Percentiles rank a stretch among this genome's conserved stretches.
Conservation (phyloP, 2,329 filamentous ascomycete genomes). For the Fusarium sp. region DNA sequence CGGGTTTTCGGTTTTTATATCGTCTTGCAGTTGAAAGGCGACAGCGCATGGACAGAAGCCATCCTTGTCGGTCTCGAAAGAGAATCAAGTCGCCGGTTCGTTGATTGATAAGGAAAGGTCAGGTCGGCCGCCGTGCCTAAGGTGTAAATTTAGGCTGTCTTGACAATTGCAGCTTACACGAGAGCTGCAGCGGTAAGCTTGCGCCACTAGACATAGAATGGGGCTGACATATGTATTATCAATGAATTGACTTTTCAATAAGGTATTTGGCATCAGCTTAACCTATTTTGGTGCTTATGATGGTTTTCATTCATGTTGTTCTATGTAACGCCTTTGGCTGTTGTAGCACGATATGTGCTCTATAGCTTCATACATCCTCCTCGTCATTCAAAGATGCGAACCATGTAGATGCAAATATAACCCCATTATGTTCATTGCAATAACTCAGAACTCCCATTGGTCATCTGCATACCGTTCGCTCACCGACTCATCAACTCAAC, state of each 20-base stretch:
- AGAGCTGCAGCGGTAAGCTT: constrained; percentile 29
- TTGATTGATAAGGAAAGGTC: constrained; percentile 1
- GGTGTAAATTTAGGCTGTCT: constrained; percentile 21
- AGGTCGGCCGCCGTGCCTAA: constrained; percentile 5
- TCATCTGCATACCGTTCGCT: background rate
- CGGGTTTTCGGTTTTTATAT: background rate
- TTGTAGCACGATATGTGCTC: background rate
- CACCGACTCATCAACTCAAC: constrained; percentile 73
- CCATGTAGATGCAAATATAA: background rate
- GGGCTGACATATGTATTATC: constrained; percentile 30
- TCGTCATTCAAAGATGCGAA: background rate
- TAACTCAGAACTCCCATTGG: background rate
- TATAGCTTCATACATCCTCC: background rate
- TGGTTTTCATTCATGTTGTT: constrained; percentile 12
- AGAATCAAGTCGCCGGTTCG: constrained; percentile 5
- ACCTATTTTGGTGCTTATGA: background rate
- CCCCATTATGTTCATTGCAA: background rate
- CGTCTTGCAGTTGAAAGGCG: constrained; percentile 11
- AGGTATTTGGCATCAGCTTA: background rate
- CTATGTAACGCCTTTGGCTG: constrained; percentile 1
- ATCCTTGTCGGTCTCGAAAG: constrained; percentile 22
- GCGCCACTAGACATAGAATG: constrained; percentile 25
- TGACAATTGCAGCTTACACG: constrained; percentile 18
- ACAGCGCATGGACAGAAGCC: constrained; percentile 23
- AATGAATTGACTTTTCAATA: constrained; percentile 2